These are phyloP conservation scores for Hsuehochloa calcarea DNA, from an alignment of 176 grass and related monocot species.

Conservation along the genomic window DNA sequence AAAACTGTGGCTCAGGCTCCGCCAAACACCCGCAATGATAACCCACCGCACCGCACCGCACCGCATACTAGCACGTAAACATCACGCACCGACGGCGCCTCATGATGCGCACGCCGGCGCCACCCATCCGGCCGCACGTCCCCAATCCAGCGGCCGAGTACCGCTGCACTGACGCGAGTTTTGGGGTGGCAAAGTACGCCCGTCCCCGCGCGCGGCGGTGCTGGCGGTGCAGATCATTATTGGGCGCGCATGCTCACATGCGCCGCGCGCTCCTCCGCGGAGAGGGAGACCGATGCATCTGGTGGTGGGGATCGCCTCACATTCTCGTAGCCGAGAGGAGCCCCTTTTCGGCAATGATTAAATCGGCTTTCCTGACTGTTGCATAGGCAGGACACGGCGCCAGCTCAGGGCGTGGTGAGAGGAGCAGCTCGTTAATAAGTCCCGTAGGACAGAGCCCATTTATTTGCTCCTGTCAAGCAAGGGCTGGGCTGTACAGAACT, in stretches of 20 bases:
- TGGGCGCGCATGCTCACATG: neutral
- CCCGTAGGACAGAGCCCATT: neutral
- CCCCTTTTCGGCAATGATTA: conserved; percentile 23
- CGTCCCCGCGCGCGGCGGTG: neutral
- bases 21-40: neutral
- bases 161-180: neutral
- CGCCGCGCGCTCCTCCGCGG: neutral
- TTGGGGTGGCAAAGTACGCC: neutral
- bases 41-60: neutral
- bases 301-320: neutral
- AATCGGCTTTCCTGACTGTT: neutral
- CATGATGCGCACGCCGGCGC: neutral
- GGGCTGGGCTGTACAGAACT: neutral
- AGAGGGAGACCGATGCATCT: neutral
- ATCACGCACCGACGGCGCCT: neutral
- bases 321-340: neutral
- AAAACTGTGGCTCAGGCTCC: neutral
- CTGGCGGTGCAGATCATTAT: neutral
- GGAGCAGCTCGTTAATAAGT: neutral
- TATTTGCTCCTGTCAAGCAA: neutral
- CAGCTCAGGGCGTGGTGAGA: neutral
- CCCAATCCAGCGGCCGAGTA: neutral
- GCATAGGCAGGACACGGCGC: neutral
- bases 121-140: neutral
- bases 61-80: neutral